Conservation (phyloP, 2,329 filamentous ascomycete genomes). For the Fusarium torreyae region DNA sequence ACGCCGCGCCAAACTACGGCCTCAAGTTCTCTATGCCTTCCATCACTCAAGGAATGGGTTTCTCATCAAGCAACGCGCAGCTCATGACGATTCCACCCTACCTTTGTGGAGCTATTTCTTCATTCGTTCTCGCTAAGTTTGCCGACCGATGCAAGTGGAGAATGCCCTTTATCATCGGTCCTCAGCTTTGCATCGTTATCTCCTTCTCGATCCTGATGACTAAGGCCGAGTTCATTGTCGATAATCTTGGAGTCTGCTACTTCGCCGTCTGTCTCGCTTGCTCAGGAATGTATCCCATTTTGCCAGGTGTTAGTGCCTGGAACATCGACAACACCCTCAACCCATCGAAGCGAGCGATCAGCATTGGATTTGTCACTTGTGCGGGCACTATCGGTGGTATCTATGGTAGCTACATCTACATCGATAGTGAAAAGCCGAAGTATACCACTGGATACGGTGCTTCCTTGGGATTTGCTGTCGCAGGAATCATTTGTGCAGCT, state of each 20-base stretch:
- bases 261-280: slow-evolving; percentile 43
- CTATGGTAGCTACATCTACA: slow-evolving; percentile 48
- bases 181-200: slow-evolving; percentile 51
- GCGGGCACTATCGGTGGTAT: slow-evolving; percentile 45
- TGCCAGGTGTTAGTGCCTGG: slow-evolving; percentile 56
- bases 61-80: slow-evolving; percentile 51
- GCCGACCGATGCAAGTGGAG: slow-evolving; percentile 53
- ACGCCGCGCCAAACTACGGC: slow-evolving; percentile 53
- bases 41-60: slow-evolving; percentile 60
- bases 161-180: slow-evolving; percentile 54
- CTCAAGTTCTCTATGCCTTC: slow-evolving; percentile 54
- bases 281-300: slow-evolving; percentile 56
- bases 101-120: slow-evolving; percentile 42
- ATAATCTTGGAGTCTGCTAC: slow-evolving; percentile 40
- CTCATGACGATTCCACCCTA: slow-evolving; percentile 57
- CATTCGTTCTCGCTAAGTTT: slow-evolving; percentile 44
- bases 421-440: slow-evolving; percentile 43
- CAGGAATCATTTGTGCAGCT: slow-evolving; percentile 33
- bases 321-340: slow-evolving; percentile 55
- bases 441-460: slow-evolving; percentile 49
- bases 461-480: slow-evolving; percentile 39
- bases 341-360: slow-evolving; percentile 54
- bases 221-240: slow-evolving; percentile 37
- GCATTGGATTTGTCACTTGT: slow-evolving; percentile 54
- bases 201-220: slow-evolving; percentile 47